phyloP scores from a whole-genome alignment of 2,329 filamentous ascomycete species.

The Cladosporium velox region DNA sequence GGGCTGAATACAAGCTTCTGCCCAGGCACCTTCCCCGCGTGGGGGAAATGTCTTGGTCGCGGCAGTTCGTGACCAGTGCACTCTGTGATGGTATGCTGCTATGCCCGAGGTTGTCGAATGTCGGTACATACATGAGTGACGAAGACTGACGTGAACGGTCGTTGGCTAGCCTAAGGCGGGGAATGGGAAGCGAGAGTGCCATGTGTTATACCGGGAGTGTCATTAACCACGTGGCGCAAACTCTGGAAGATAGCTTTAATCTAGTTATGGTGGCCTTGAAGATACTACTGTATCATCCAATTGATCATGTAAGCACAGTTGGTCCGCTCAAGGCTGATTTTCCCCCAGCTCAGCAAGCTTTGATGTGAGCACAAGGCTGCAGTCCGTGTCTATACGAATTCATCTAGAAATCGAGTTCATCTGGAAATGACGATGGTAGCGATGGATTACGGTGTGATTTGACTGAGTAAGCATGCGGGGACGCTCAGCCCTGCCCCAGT shows the following conservation, averaged over 20 bases:
- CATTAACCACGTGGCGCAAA: not conserved
- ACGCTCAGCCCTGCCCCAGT: not conserved
- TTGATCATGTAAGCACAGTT: not conserved
- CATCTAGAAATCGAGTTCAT: too few relatives aligned
- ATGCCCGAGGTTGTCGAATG: not conserved
- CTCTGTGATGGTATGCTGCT: not conserved
- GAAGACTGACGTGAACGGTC: not conserved
- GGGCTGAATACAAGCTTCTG: not conserved
- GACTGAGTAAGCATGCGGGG: not conserved
- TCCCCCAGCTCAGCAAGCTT: not conserved
- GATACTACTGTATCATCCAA: too few relatives aligned
- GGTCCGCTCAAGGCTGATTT: fast-evolving
- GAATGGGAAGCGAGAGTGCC: not conserved
- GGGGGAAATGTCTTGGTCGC: not conserved
- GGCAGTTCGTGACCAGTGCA: not conserved
- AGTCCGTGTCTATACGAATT: too few relatives aligned
- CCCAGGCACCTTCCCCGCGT: not conserved
- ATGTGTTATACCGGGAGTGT: not conserved
- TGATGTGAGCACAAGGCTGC: not conserved
- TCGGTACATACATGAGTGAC: not conserved
- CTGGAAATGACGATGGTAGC: too few relatives aligned
- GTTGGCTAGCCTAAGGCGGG: not conserved
- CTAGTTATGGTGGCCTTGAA: not conserved
- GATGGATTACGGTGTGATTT: too few relatives aligned
- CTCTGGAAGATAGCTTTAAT: not conserved